Conservation (phyloP, 129 eudicot species). For the Flaveria bidentis region DNA sequence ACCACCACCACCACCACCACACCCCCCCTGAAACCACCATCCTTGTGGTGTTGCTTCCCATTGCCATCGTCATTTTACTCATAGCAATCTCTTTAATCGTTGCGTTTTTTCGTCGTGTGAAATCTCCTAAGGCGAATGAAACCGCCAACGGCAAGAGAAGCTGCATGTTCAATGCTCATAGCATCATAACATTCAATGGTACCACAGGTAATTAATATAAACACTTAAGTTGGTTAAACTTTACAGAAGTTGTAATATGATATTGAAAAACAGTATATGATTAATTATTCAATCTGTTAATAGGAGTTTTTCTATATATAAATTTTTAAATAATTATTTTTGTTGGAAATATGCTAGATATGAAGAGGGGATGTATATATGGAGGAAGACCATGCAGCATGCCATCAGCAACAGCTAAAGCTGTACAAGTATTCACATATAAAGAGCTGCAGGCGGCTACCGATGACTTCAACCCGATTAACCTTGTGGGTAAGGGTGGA, state of each 20-base stretch:
- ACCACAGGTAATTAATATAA: conserved; percentile 50
- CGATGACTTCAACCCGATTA: conserved; percentile 49
- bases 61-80: conserved; percentile 53
- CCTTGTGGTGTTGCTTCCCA: conserved; percentile 55
- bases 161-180: conserved; percentile 69
- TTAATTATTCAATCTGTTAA: not conserved
- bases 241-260: not conserved
- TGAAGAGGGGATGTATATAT: conserved; percentile 55
- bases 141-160: conserved; percentile 26
- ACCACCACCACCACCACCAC: no score
- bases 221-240: not conserved
- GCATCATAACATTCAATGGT: conserved; percentile 50
- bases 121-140: conserved; percentile 35
- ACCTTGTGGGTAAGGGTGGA: conserved; percentile 68
- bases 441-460: conserved; percentile 82
- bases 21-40: conserved; percentile 48
- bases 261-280: not conserved
- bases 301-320: not conserved
- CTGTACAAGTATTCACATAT: conserved; percentile 85
- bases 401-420: conserved; percentile 45
- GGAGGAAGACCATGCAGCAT: conserved; percentile 43
- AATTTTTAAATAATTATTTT: not conserved
- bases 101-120: conserved; percentile 59
- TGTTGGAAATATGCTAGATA: conserved; percentile 29
- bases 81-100: conserved; percentile 50